phyloP scores from a whole-genome alignment of 805 yeast genomes.

The Danielozyma ontarioensis region DNA sequence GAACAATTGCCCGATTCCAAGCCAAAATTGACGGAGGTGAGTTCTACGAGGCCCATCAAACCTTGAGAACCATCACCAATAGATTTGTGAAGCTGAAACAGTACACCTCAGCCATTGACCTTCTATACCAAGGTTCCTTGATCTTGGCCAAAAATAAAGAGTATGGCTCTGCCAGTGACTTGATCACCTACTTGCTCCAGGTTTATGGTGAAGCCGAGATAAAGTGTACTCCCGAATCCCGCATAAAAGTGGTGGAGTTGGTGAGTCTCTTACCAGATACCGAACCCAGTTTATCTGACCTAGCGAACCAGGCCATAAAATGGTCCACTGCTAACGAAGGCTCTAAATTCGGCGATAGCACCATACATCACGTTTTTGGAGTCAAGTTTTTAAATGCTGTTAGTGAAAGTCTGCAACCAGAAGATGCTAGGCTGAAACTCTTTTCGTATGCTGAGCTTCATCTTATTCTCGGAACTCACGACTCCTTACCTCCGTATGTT shows the following conservation, averaged over 20 bases:
- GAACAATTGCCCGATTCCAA: constrained; percentile 62
- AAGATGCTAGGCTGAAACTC: constrained; percentile 30
- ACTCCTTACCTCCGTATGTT: constrained; percentile 36
- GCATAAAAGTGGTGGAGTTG: constrained; percentile 44
- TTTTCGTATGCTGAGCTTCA: constrained; percentile 70
- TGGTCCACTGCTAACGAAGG: constrained; percentile 53
- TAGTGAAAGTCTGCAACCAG: constrained; percentile 7
- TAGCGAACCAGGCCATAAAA: constrained; percentile 58
- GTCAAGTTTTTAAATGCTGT: constrained; percentile 46
- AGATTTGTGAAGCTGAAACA: constrained; percentile 69
- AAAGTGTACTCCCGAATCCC: constrained; percentile 22
- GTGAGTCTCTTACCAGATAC: constrained; percentile 39
- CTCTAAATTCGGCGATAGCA: constrained; percentile 65
- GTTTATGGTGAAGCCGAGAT: constrained; percentile 52
- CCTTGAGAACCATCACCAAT: constrained; percentile 82
- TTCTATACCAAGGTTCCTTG: constrained; percentile 66
- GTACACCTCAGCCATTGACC: constrained; percentile 65
- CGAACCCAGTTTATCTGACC: constrained; percentile 50
- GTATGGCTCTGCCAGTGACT: constrained; percentile 77
- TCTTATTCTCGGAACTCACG: constrained; percentile 60
- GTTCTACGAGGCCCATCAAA: constrained; percentile 94
- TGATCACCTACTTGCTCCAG: constrained; percentile 66
- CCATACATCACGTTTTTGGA: constrained; percentile 71
- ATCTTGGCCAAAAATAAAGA: constrained; percentile 65
- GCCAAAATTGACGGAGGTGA: constrained; percentile 67